Conservation (phyloP, 192 early-diverging fungal species). For the Mortierella hygrophila region DNA sequence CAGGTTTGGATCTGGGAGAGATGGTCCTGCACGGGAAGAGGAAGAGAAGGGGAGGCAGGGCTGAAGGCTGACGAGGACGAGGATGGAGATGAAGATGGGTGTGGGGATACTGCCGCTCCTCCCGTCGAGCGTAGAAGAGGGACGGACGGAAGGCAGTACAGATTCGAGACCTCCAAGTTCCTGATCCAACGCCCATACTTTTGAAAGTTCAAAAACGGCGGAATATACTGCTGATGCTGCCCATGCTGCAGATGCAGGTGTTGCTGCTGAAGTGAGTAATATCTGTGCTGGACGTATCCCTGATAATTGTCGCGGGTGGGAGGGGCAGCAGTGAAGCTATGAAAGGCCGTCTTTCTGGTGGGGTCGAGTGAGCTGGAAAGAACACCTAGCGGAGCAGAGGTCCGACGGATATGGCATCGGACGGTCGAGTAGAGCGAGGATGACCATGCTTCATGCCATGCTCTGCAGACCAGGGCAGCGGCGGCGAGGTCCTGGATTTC, state of each 20-base stretch:
- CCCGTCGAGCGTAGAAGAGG: background rate
- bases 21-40: slow-evolving; percentile 30
- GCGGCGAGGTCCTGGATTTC: slow-evolving; percentile 27
- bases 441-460: slow-evolving; percentile 44
- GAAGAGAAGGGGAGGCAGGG: background rate
- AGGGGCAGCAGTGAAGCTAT: background rate
- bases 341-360: background rate
- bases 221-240: slow-evolving; percentile 4
- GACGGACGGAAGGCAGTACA: slow-evolving; percentile 13
- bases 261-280: slow-evolving; percentile 1
- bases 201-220: slow-evolving; percentile 35
- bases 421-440: slow-evolving; percentile 45
- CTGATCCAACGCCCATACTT: slow-evolving; percentile 49
- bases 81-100: background rate
- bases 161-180: slow-evolving; percentile 25
- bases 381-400: background rate
- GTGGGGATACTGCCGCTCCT: background rate
- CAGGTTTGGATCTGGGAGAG: slow-evolving; percentile 42
- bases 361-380: background rate
- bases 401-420: slow-evolving; percentile 16
- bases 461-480: slow-evolving; percentile 37
- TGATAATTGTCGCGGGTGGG: background rate
- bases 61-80: background rate
- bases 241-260: background rate
- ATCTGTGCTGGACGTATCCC: background rate